Evolutionary conservation across 2,329 filamentous ascomycete species (phyloP).

Genomic region (Cladosporium phlei): DNA sequence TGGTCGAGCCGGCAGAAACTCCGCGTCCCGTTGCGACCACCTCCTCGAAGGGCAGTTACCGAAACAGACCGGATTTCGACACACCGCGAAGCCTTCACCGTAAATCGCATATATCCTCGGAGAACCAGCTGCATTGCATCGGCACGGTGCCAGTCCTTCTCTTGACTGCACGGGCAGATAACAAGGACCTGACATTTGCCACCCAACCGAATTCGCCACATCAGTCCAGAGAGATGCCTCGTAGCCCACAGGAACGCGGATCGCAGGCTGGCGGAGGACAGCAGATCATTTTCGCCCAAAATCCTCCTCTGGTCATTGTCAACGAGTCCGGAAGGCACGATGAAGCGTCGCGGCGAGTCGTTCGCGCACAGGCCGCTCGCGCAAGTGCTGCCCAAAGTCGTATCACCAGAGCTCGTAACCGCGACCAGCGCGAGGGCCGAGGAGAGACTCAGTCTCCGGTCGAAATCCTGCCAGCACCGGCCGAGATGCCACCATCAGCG

Average conservation of each 20-base stretch:
- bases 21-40: slow-evolving; percentile 8
- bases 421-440: slow-evolving; percentile 25
- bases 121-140: too few relatives aligned
- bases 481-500: too few relatives aligned
- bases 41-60: neutral
- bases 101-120: too few relatives aligned
- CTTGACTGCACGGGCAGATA: too few relatives aligned
- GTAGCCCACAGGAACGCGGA: slow-evolving; percentile 4
- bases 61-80: neutral
- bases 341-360: slow-evolving; percentile 29
- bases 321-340: slow-evolving; percentile 29
- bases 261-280: slow-evolving; percentile 1
- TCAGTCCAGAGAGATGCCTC: too few relatives aligned
- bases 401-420: slow-evolving; percentile 31
- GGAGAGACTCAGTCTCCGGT: too few relatives aligned
- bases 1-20: slow-evolving; percentile 9
- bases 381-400: slow-evolving; percentile 31
- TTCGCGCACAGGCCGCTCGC: slow-evolving; percentile 31
- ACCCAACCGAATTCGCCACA: neutral
- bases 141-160: too few relatives aligned
- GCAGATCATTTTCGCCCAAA: slow-evolving; percentile 13
- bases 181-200: slow-evolving; percentile 8
- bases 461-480: too few relatives aligned
- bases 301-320: slow-evolving; percentile 30
- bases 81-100: neutral